Evolutionary conservation across 2,329 filamentous ascomycete species (phyloP).

Genomic region (Alternaria brassicicola): DNA sequence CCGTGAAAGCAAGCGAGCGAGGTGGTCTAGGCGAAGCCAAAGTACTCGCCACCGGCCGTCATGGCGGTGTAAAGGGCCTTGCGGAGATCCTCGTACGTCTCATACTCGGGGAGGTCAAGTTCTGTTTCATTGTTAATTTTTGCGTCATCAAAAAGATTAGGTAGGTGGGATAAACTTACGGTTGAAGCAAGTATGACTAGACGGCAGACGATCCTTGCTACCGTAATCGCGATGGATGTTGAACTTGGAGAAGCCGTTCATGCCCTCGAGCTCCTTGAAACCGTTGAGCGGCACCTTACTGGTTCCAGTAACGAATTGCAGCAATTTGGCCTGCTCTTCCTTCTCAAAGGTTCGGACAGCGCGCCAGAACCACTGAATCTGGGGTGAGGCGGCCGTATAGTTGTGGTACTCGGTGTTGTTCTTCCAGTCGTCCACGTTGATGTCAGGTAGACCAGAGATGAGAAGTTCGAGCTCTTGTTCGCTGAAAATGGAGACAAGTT

Average conservation of each 20-base stretch:
- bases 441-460: constrained; percentile 95
- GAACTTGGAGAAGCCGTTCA: constrained; percentile 98
- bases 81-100: constrained; percentile 89
- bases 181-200: constrained; percentile 98
- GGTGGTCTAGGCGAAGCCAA: constrained; percentile 84
- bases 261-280: constrained; percentile 98
- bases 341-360: constrained; percentile 97
- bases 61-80: constrained; percentile 92
- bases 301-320: constrained; percentile 98
- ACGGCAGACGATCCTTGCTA: constrained; percentile 92
- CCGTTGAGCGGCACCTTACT: constrained; percentile 98
- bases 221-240: constrained; percentile 99
- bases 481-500: constrained; percentile 96
- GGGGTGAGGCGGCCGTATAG: constrained; percentile 89
- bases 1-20: not conserved
- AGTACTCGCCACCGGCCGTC: constrained; percentile 96
- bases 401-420: constrained; percentile 99
- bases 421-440: constrained; percentile 99
- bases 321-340: constrained; percentile 94
- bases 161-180: constrained; percentile 67
- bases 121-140: constrained; percentile 63
- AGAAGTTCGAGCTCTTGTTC: constrained; percentile 96
- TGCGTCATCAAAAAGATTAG: not conserved
- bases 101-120: constrained; percentile 97
- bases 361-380: constrained; percentile 99